Conservation (phyloP, 2,329 filamentous ascomycete genomes). For the Neofusicoccum kwambonambiense region DNA sequence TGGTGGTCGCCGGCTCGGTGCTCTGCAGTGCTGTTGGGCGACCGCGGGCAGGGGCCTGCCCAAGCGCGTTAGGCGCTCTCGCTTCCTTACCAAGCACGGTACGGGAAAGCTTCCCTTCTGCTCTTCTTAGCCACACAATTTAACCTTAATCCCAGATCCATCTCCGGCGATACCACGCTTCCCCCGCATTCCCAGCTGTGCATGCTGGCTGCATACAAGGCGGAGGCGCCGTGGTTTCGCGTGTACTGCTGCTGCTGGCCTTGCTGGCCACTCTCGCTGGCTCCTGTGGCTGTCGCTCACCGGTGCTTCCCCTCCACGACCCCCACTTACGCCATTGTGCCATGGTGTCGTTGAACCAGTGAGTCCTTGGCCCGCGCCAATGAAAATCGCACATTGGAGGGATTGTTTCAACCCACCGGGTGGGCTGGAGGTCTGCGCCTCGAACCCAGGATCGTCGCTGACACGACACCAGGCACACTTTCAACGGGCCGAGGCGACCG, state of each 20-base stretch:
- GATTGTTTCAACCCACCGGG: background rate
- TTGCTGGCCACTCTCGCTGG: background rate
- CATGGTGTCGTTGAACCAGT: background rate
- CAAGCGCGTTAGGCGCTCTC: constrained; percentile 1
- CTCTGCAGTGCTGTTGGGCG: too few species aligned
- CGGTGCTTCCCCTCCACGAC: background rate
- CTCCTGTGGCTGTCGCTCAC: background rate
- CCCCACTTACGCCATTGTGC: background rate
- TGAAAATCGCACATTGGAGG: too few species aligned
- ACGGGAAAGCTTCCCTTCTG: background rate
- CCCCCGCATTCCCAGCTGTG: background rate
- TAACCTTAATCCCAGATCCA: constrained; percentile 1
- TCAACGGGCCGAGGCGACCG: constrained; percentile 5
- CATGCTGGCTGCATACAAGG: background rate
- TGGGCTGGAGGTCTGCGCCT: background rate
- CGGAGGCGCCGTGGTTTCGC: too few species aligned
- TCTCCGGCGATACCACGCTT: background rate
- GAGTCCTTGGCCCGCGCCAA: background rate
- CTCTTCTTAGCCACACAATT: constrained; percentile 3
- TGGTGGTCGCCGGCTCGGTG: too few species aligned
- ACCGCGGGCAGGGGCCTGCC: background rate
- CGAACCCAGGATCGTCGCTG: background rate
- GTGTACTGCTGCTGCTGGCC: background rate
- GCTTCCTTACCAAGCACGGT: background rate
- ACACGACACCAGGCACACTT: background rate